Base-by-base conservation (phyloP, 2,329 filamentous ascomycete genomes). In the Podosphaera xanthii region DNA sequence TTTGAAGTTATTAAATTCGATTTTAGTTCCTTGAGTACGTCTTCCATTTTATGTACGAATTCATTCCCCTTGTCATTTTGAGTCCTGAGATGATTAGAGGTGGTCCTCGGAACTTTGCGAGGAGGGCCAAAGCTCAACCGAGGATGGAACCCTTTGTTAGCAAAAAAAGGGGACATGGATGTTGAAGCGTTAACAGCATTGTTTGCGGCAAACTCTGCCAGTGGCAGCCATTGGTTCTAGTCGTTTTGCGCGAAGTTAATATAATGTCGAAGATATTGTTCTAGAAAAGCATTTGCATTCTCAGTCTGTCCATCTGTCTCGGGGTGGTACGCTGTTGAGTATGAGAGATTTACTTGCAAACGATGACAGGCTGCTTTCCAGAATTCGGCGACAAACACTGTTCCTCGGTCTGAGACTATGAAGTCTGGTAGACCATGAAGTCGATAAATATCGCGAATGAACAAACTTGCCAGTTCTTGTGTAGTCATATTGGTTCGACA, bases 161-260 rank as follows among this genome's bases (percentile, higher is more conserved):
- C 60, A 14, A 58, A 61, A 52, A 64, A 64, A 1, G 22, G 22
- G 22, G 22, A 22, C 22, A 22, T 22, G 22, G 22, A 22, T 22
- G 22, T 22, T 22, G 22, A 58, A 53, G 0, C 60, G 60, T 9
- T 62, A 35, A 10, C 35, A 0, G 34, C 14, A 38, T 62, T 64
- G 35, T 63, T 61, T 10, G 59, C 58, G 0, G 61, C 59, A 33
- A 63, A 64, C 48, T 65, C 59, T 1, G 62, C 60, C 7, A 64
- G 9, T 12, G 42, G 42, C 2, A 65, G 59, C 38, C 33, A 59
- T 22, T 22, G 22, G 22, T 22, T 22, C 22, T 1, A 22, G 22
- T 22, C 22, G 22, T 22, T 22, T 22, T 22, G 22, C 22, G 22
- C 22, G 22, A 22, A 22, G 22, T 22, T 22, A 22, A 22, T 22